Percentiles rank a stretch among this genome's conserved stretches.
These are phyloP conservation scores for Goffeauzyma gilvescens DNA, from an alignment of 768 basidiomycete species.

Conservation along the genomic window DNA sequence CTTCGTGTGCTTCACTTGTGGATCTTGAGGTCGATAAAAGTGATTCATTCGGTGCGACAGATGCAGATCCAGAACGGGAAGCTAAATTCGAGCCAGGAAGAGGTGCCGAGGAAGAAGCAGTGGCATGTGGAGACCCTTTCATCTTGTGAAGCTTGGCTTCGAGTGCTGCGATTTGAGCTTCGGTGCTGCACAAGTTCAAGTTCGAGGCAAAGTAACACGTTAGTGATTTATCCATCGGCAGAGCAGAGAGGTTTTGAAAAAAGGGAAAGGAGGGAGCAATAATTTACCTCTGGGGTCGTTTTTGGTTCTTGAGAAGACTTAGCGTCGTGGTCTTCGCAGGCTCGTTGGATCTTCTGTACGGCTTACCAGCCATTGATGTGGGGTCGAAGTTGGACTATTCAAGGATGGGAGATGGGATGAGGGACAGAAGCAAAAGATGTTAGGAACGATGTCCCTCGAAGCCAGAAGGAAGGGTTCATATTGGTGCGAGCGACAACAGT, in stretches of 20 bases:
- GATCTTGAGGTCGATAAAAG: too few species aligned
- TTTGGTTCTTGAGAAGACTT: constrained; percentile 61
- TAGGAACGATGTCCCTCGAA: too few species aligned
- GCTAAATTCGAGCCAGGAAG: too few species aligned
- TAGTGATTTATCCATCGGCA: background rate
- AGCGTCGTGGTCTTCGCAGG: constrained; percentile 53
- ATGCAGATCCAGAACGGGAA: too few species aligned
- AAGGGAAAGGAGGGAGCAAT: constrained; percentile 1
- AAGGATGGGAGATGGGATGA: background rate
- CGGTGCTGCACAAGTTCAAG: constrained; percentile 41
- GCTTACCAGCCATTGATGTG: background rate
- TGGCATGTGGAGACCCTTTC: constrained; percentile 15
- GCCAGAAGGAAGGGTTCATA: background rate
- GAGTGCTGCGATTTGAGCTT: constrained; percentile 79
- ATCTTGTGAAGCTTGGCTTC: constrained; percentile 84
- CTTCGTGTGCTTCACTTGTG: too few species aligned
- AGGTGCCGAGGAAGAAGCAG: background rate
- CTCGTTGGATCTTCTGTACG: constrained; percentile 17
- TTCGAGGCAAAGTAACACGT: background rate
- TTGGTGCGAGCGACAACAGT: background rate
- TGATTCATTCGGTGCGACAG: too few species aligned
- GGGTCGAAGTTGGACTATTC: background rate
- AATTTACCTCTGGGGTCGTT: constrained; percentile 39
- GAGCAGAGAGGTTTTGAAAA: background rate
- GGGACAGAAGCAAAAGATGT: too few species aligned